Conservation (phyloP, 441 rosid genomes). For the Arabidopsis lyrata region DNA sequence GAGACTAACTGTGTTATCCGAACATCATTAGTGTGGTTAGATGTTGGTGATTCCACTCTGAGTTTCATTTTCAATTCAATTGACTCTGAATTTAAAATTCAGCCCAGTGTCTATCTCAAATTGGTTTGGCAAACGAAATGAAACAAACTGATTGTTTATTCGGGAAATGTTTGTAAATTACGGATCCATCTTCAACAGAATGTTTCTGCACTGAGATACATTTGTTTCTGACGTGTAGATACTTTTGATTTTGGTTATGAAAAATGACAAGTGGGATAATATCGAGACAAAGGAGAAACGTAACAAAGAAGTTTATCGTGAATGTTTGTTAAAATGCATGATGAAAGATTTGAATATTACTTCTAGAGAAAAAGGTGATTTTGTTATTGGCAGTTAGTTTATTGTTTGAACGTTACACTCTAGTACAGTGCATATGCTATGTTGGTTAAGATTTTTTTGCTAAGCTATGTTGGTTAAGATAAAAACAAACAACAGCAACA, state of each 20-base stretch:
- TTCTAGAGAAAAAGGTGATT: conserved; percentile 9
- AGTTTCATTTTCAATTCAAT: too few relatives aligned
- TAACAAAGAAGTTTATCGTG: conserved; percentile 36
- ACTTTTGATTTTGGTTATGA: background rate
- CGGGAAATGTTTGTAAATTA: too few relatives aligned
- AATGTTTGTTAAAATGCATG: conserved; percentile 37
- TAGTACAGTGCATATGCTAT: conserved; percentile 11
- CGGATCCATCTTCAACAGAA: background rate
- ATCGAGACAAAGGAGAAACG: conserved; percentile 23
- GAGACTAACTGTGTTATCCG: conserved; percentile 3
- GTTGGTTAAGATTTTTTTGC: conserved; percentile 30
- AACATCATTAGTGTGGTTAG: background rate
- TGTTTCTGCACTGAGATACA: background rate
- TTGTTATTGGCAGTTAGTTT: conserved; percentile 25
- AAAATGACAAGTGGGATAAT: conserved; percentile 13
- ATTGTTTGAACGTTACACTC: conserved; percentile 27
- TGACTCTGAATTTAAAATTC: too few relatives aligned
- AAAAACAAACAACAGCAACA: background rate
- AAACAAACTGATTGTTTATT: too few relatives aligned
- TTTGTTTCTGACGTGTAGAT: too few relatives aligned
- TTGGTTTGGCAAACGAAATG: too few relatives aligned
- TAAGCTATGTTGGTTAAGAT: conserved; percentile 12
- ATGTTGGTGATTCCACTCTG: background rate
- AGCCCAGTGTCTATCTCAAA: too few relatives aligned
- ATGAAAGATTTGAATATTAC: conserved; percentile 22